Percentiles rank a stretch among this genome's conserved stretches.
These are phyloP conservation scores for Penicillium silybi DNA, from an alignment of 495 filamentous ascomycete species.

Conservation along the genomic window DNA sequence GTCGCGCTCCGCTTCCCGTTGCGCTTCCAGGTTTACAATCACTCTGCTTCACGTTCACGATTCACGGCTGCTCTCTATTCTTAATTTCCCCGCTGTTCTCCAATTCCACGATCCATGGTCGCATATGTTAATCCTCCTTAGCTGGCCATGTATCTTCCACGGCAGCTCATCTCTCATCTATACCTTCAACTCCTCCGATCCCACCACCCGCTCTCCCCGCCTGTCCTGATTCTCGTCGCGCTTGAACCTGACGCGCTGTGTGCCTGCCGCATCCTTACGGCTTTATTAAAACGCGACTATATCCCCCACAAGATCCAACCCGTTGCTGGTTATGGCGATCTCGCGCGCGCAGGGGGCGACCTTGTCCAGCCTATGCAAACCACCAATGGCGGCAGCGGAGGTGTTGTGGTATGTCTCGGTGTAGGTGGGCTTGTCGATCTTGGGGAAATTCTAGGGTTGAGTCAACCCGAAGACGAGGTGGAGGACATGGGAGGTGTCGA, in stretches of 20 bases:
- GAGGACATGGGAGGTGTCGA: slow-evolving; percentile 73
- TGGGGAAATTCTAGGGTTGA: slow-evolving; percentile 65
- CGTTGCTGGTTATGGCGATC: slow-evolving; percentile 86
- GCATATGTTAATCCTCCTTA: slow-evolving; percentile 16
- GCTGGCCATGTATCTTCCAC: slow-evolving; percentile 86
- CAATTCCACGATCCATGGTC: slow-evolving; percentile 13
- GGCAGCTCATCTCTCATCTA: slow-evolving; percentile 79
- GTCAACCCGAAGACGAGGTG: slow-evolving; percentile 45
- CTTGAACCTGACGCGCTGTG: slow-evolving; percentile 95
- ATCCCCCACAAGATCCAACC: slow-evolving; percentile 98
- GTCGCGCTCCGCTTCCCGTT: slow-evolving; percentile 15
- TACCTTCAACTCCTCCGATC: slow-evolving; percentile 81
- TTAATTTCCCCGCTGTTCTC: background rate
- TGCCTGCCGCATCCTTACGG: slow-evolving; percentile 88
- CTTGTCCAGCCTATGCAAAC: slow-evolving; percentile 79
- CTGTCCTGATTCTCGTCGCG: slow-evolving; percentile 87
- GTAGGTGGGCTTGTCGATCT: slow-evolving; percentile 89
- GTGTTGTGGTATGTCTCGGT: slow-evolving; percentile 86
- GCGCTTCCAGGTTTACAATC: slow-evolving; percentile 7
- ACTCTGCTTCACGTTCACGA: background rate
- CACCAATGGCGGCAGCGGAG: slow-evolving; percentile 72
- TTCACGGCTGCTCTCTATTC: background rate
- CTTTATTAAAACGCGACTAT: slow-evolving; percentile 90
- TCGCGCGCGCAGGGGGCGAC: slow-evolving; percentile 69
- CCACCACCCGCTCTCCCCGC: slow-evolving; percentile 77